phyloP scores from a whole-genome alignment of 768 basidiomycete species.

The Phylloporus sp. region DNA sequence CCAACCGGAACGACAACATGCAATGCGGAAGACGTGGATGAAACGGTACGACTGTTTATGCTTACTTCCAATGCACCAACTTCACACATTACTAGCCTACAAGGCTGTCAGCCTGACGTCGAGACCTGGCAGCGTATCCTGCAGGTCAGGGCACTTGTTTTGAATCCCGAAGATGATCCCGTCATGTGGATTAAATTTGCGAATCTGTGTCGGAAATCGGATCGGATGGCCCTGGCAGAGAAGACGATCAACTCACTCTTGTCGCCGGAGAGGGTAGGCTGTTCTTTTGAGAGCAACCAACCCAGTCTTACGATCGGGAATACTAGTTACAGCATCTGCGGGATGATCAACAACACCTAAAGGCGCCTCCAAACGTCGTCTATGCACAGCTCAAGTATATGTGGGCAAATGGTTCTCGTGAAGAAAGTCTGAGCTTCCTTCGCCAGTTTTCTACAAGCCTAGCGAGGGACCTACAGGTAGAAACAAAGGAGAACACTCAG shows the following conservation, averaged over 20 bases:
- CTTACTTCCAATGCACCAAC: not conserved
- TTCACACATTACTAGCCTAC: constrained; percentile 50
- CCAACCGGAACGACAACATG: constrained; percentile 86
- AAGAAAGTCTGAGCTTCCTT: constrained; percentile 79
- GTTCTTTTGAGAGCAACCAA: not conserved
- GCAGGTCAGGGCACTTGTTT: constrained; percentile 90
- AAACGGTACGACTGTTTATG: constrained; percentile 58
- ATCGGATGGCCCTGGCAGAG: constrained; percentile 91
- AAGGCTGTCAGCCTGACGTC: constrained; percentile 96
- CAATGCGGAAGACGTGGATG: constrained; percentile 96
- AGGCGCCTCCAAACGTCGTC: constrained; percentile 93
- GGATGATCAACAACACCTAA: constrained; percentile 49
- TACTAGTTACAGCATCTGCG: constrained; percentile 43
- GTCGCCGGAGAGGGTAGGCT: constrained; percentile 63
- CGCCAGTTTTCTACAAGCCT: constrained; percentile 78
- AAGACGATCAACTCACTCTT: constrained; percentile 94
- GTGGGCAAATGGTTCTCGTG: constrained; percentile 82
- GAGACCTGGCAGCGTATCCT: constrained; percentile 99
- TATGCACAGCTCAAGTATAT: constrained; percentile 95
- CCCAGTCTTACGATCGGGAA: constrained; percentile 1
- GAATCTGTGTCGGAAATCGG: constrained; percentile 92
- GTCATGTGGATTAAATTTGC: constrained; percentile 99
- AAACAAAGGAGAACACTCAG: constrained; percentile 46
- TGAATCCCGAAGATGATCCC: constrained; percentile 90
- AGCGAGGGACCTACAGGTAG: constrained; percentile 66